Base-by-base conservation (phyloP, 495 filamentous ascomycete genomes). In the Lasiosphaeria miniovina region DNA sequence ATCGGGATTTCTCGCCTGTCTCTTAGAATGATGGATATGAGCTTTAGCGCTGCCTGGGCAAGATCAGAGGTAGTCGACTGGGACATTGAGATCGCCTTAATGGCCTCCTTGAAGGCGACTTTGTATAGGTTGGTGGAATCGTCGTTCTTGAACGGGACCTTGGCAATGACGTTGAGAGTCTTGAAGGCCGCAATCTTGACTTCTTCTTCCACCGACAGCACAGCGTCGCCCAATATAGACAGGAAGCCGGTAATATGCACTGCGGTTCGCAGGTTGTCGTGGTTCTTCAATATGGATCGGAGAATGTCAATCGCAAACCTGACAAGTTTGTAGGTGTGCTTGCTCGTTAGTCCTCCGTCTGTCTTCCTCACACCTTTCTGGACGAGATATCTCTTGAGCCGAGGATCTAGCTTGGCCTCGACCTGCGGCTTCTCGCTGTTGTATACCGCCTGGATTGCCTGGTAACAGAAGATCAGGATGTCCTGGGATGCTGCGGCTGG, bases 401-500 rank as follows among this genome's bases (percentile, higher is more conserved):
- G 81, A 7, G 84, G 79, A 63, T 88, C 81, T 5, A 84, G 72
- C 53, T 77, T 81, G 17, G 67, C 67, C 32, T 74, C 71, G 11
- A 67, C 70, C 36, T 77, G 58, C 14, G 72, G 78, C 61, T 80
- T 77, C 40, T 75, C 70, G 41, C 78, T 78, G 52, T 83, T 82
- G 69, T 96, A 94, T 2, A 89, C 88, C 64, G 93, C 88, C 68
- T 93, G 87, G 38, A 96, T 88, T 49, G 96, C 82, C 74, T 98
- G 89, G 68, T 96, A 96, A 71, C 91, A 96, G 74, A 98, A 98
- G 0, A 97, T 75, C 46, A 98, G 76, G 54, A 93, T 82, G 55
- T 94, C 88, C 49, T 87, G 86, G 49, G 84, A 89, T 54, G 86
- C 82, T 7, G 89, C 86, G 10, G 83, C 84, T 8, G 86, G 80